Evolutionary conservation across 768 basidiomycete species (phyloP).

Genomic region (Hypholoma fasciculare): DNA sequence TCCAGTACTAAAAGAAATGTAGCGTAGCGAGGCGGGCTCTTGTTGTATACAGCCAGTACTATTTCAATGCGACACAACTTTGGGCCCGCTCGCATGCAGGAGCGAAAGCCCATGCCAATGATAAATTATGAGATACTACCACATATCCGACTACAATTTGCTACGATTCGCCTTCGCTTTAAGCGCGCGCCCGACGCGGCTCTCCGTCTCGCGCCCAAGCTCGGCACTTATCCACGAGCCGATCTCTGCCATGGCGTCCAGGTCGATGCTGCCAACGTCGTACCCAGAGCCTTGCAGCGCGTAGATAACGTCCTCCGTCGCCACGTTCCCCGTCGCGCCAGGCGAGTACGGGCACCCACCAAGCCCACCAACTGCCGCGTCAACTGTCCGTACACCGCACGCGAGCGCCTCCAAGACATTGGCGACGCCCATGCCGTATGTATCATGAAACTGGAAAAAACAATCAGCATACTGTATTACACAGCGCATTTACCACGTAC

Average conservation of each 20-base stretch:
- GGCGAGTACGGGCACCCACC: slow-evolving; percentile 97
- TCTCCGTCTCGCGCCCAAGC: slow-evolving; percentile 68
- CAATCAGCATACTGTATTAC: background rate
- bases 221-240: slow-evolving; percentile 81
- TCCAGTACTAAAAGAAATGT: background rate
- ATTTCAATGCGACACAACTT: too few species aligned
- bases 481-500: slow-evolving; percentile 31
- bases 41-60: too few species aligned
- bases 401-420: slow-evolving; percentile 74
- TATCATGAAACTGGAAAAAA: slow-evolving; percentile 83
- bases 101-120: too few species aligned
- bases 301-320: slow-evolving; percentile 91
- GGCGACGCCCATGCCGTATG: slow-evolving; percentile 79
- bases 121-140: background rate
- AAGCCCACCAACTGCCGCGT: slow-evolving; percentile 83
- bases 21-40: background rate
- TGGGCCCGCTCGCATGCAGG: too few species aligned
- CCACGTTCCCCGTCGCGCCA: slow-evolving; percentile 93
- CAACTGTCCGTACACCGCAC: slow-evolving; percentile 79
- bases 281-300: slow-evolving; percentile 68
- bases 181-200: slow-evolving; percentile 75
- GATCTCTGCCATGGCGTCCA: slow-evolving; percentile 69
- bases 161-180: slow-evolving; percentile 32
- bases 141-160: background rate
- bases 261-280: slow-evolving; percentile 56